Conservation (phyloP, 1,284 basidiomycete species). For the Pyrrhoderma noxium region DNA sequence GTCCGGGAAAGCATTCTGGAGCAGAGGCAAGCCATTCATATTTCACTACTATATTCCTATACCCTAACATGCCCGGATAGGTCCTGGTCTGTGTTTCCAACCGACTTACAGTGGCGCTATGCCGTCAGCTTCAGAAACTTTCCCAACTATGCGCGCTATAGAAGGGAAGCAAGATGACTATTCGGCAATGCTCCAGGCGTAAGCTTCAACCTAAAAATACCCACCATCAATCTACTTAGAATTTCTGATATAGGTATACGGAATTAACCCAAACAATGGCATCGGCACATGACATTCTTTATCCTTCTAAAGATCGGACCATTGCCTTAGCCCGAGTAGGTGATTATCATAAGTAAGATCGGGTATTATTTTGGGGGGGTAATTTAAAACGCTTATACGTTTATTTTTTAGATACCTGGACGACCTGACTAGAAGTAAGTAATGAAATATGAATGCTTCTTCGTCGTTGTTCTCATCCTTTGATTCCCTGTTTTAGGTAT, state of each 20-base stretch:
- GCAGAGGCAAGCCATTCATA: constrained; percentile 19
- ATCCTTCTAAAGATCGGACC: constrained; percentile 31
- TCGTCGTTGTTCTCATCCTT: too few relatives aligned
- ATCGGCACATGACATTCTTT: constrained; percentile 33
- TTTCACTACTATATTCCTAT: neutral
- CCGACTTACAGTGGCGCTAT: constrained; percentile 20
- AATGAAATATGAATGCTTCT: too few relatives aligned
- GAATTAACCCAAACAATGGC: constrained; percentile 37
- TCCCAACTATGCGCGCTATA: constrained; percentile 25
- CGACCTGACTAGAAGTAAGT: constrained; percentile 23
- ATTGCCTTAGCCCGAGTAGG: constrained; percentile 30
- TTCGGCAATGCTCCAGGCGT: constrained; percentile 22
- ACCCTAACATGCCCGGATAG: constrained; percentile 12
- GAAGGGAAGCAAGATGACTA: constrained; percentile 22
- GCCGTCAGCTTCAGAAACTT: constrained; percentile 29
- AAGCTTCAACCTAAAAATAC: neutral
- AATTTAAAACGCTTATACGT: too few relatives aligned
- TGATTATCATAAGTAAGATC: constrained; percentile 30
- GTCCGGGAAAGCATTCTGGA: constrained; percentile 33
- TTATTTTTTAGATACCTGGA: constrained; percentile 26
- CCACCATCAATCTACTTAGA: neutral
- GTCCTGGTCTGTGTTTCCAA: constrained; percentile 32
- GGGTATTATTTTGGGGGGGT: neutral
- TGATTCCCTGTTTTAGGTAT: neutral
- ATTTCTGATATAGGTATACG: constrained; percentile 16